Percentiles rank a stretch among this genome's conserved stretches.
Evolutionary conservation across 306 rosid species (phyloP).

Genomic region (Dalbergia oliveri): DNA sequence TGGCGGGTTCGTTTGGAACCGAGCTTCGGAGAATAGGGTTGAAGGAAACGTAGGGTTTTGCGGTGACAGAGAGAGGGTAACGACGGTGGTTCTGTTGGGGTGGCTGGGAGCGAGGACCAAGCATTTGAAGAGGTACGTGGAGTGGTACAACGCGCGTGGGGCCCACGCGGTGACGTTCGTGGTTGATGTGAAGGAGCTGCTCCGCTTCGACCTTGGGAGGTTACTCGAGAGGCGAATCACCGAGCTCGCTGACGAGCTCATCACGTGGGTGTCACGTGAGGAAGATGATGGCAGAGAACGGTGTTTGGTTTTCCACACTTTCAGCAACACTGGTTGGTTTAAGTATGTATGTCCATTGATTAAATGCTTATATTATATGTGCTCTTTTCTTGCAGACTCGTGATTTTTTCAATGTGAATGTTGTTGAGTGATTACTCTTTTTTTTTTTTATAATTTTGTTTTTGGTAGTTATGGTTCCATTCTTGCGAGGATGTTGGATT

Average conservation of each 20-base stretch:
- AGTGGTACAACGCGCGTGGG: slow-evolving; percentile 87
- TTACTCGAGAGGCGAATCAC: slow-evolving; percentile 62
- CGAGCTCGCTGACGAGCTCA: slow-evolving; percentile 59
- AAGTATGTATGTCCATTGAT: slow-evolving; percentile 71
- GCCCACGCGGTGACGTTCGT: slow-evolving; percentile 73
- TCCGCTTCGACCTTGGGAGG: slow-evolving; percentile 66
- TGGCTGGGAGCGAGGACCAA: slow-evolving; percentile 87
- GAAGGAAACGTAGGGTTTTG: slow-evolving; percentile 39
- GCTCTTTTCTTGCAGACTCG: background rate
- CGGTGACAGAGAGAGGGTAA: slow-evolving; percentile 45
- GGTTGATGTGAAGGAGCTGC: slow-evolving; percentile 64
- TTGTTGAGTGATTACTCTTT: background rate
- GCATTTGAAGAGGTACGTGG: slow-evolving; percentile 81
- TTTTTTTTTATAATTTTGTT: background rate
- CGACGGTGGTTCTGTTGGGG: slow-evolving; percentile 79
- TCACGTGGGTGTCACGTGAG: slow-evolving; percentile 62
- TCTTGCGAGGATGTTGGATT: slow-evolving; percentile 60
- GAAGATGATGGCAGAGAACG: slow-evolving; percentile 72
- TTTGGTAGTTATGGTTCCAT: slow-evolving; percentile 80
- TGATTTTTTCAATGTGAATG: background rate
- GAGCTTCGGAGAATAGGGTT: slow-evolving; percentile 42
- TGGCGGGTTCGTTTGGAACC: slow-evolving; percentile 57
- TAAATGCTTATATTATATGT: background rate
- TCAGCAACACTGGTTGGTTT: slow-evolving; percentile 98
- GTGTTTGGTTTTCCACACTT: slow-evolving; percentile 78